Evolutionary conservation across 139 green algal species (phyloP), one percentile per base, ranked within the genome.

Genomic region (Mesotaenium endlicherianum): DNA sequence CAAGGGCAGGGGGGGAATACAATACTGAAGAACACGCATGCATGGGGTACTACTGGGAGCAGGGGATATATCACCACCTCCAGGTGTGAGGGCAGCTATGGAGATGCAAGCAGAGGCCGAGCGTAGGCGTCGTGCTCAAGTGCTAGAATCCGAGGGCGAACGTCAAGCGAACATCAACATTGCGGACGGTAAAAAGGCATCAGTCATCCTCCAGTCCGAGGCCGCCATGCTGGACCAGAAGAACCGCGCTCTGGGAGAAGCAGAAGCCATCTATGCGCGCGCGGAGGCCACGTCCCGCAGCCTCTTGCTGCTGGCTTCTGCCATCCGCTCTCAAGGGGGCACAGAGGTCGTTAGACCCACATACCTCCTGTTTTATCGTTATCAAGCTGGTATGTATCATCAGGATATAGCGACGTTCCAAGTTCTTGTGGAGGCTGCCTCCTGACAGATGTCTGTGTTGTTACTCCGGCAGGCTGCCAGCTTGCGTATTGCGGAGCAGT

Each of bases 61-160:
- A 86, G 80, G 72, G 38, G 96, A 99, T 91, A 99, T 98, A 85
- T 88, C 91, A 8, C 95, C 96, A 0, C 96, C 96, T 0, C 76
- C 88, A 2, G 87, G 90, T 5, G 95, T 97, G 47, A 88, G 91
- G 1, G 84, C 83, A 20, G 95, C 94, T 8, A 97, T 98, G 95
- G 95, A 98, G 88, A 89, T 98, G 53, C 95, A 98, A 89, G 96
- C 96, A 0, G 96, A 98, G 90, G 96, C 95, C 26, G 96, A 99
- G 91, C 89, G 96, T 0, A 92, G 93, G 50, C 98, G 98, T 89
- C 91, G 96, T 14, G 96, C 96, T 0, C 87, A 89, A 77, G 90
- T 97, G 45, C 77, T 95, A 11, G 92, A 88, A 50, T 88, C 64
- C 31, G 83, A 91, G 59, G 81, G 77, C 2, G 55, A 93, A 68